Base-by-base conservation (phyloP, 2,329 filamentous ascomycete genomes). In the Colletotrichum higginsianum region DNA sequence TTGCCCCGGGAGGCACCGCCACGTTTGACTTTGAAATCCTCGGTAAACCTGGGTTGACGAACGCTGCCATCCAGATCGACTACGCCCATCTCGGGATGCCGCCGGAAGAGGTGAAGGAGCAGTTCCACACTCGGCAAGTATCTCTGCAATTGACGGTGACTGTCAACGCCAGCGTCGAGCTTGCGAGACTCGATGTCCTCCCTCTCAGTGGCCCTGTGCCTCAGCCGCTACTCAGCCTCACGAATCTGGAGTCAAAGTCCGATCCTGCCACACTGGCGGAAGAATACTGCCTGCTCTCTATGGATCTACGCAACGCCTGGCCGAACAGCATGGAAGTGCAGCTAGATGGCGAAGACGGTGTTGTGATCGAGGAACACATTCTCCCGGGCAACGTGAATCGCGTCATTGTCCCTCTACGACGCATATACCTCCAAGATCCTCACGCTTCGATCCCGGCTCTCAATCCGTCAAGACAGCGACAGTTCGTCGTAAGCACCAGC, bases 221-320 rank as follows among this genome's bases (percentile, higher is more conserved):
- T 1, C 80, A 79, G 40, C 83, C 86, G 4, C 78, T 92, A 0
- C 94, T 93, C 90, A 78, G 81, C 63, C 83, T 84, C 3, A 77
- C 79, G 2, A 78, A 80, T 3, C 76, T 78, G 0, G 76, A 75
- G 77, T 81, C 67, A 72, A 86, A 80, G 77, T 84, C 76, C 75
- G 90, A 90, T 63, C 55, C 56, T 9, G 70, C 61, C 1, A 70
- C 66, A 11, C 15, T 71, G 15, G 61, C 70, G 35, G 70, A 72
- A 7, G 89, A 94, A 50, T 91, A 94, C 77, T 97, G 94, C 77
- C 86, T 98, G 47, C 83, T 98, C 3, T 85, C 96, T 2, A 85
- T 98, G 61, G 96, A 98, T 80, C 85, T 98, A 38, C 91, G 94
- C 67, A 98, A 98, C 78, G 91, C 93, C 0, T 98, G 95, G 95